Percentiles rank a stretch among this genome's conserved stretches.
Conservation (phyloP, 805 yeast genomes). For the Blastobotrys attinorum region DNA sequence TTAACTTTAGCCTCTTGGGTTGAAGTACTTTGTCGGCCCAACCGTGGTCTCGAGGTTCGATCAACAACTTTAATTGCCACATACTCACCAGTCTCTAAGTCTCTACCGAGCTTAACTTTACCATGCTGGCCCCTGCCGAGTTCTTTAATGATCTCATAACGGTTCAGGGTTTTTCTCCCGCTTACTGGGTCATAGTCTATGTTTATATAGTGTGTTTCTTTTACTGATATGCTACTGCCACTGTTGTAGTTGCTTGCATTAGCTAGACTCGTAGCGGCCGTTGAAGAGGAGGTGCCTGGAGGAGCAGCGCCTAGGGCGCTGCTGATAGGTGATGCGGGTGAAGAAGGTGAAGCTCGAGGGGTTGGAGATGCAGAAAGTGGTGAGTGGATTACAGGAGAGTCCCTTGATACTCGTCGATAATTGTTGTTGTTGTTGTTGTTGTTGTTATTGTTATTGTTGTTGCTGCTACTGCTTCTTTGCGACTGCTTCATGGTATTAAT, state of each 20-base stretch:
- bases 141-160: constrained; percentile 81
- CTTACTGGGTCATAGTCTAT: constrained; percentile 86
- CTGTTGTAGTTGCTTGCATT: not conserved
- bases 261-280: constrained; percentile 1
- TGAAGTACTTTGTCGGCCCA: constrained; percentile 36
- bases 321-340: not conserved
- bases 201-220: constrained; percentile 72
- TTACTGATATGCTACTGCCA: constrained; percentile 38
- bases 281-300: not conserved
- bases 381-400: not conserved
- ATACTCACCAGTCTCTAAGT: constrained; percentile 43
- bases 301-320: not conserved
- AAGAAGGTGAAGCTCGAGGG: not conserved
- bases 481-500: not conserved
- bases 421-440: too few species aligned
- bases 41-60: constrained; percentile 51
- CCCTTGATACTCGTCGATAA: not conserved
- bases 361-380: not conserved
- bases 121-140: constrained; percentile 98
- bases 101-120: constrained; percentile 87
- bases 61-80: constrained; percentile 95
- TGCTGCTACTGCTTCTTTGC: not conserved
- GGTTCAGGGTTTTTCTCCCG: constrained; percentile 72
- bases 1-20: constrained; percentile 68
- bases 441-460: too few species aligned